These are phyloP conservation scores for Lipomyces orientalis DNA, from an alignment of 805 yeast genomes.

Conservation along the genomic window DNA sequence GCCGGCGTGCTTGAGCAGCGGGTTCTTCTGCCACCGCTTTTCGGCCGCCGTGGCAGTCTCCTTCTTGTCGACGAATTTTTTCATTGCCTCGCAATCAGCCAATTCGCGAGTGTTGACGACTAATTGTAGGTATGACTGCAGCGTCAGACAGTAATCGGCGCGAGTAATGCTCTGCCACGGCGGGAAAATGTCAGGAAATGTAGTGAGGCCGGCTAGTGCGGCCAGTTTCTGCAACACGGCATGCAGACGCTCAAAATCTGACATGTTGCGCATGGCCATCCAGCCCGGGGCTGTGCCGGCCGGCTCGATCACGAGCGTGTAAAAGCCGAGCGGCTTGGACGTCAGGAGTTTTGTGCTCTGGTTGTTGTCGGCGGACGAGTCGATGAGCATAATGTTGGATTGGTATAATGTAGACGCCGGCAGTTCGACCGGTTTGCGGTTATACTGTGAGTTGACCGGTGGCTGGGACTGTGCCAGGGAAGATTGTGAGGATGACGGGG, in stretches of 20 bases:
- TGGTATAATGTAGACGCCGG: constrained; percentile 23
- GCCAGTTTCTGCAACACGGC: constrained; percentile 36
- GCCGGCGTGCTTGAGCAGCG: constrained; percentile 32
- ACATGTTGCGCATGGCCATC: constrained; percentile 39
- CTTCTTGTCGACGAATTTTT: constrained; percentile 38
- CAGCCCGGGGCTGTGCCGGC: constrained; percentile 35
- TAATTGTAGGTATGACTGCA: constrained; percentile 34
- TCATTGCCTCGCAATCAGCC: constrained; percentile 39
- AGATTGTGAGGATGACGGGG: constrained; percentile 4
- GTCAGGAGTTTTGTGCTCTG: constrained; percentile 16
- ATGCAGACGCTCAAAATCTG: constrained; percentile 36
- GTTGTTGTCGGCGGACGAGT: constrained; percentile 32
- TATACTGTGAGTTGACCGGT: constrained; percentile 7
- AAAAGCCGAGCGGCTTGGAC: constrained; percentile 33
- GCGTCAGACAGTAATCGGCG: constrained; percentile 31
- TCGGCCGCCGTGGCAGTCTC: constrained; percentile 31
- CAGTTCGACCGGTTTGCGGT: constrained; percentile 15
- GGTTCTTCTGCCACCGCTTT: constrained; percentile 31
- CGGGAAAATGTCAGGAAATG: constrained; percentile 38
- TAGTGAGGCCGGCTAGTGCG: constrained; percentile 35
- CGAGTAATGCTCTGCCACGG: constrained; percentile 33
- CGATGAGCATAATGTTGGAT: constrained; percentile 30
- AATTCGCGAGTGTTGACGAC: constrained; percentile 39
- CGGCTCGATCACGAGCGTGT: constrained; percentile 38
- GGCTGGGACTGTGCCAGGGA: background rate